phyloP scores from a whole-genome alignment of 345 rosid species.

The Moricandia moricandioides region DNA sequence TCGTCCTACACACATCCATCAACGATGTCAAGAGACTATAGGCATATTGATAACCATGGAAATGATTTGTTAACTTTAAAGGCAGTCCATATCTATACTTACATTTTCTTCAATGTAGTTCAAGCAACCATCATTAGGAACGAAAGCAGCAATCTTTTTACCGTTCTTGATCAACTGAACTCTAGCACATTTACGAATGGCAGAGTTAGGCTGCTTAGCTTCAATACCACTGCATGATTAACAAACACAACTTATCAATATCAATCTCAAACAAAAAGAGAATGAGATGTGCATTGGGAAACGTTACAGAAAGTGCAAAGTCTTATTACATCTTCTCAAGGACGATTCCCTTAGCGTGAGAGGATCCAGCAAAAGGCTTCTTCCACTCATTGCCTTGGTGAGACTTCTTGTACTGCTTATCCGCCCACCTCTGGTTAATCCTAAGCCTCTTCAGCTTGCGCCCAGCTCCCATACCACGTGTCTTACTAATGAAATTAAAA shows the following conservation, averaged over 20 bases:
- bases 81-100: background rate
- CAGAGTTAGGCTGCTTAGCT: conserved; percentile 44
- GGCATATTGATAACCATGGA: background rate
- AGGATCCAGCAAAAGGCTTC: conserved; percentile 64
- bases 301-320: background rate
- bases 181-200: background rate
- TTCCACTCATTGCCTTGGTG: conserved; percentile 91
- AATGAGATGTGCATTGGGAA: background rate
- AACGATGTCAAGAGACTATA: background rate
- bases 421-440: conserved; percentile 87
- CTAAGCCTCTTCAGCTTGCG: conserved; percentile 82
- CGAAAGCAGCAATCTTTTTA: background rate
- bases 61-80: background rate
- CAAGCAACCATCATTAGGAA: background rate
- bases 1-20: conserved; percentile 46
- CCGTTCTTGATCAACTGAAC: background rate
- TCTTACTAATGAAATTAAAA: conserved; percentile 38
- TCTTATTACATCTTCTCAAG: conserved; percentile 59
- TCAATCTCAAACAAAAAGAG: background rate
- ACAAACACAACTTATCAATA: background rate
- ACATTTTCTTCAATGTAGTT: background rate
- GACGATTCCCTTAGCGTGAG: conserved; percentile 71
- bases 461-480: conserved; percentile 68
- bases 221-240: conserved; percentile 71
- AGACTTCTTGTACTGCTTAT: conserved; percentile 81